Evolutionary conservation across 192 early-diverging fungal genomes (phyloP), one percentile per base, ranked within the genome.

Genomic region (Podila horticola): DNA sequence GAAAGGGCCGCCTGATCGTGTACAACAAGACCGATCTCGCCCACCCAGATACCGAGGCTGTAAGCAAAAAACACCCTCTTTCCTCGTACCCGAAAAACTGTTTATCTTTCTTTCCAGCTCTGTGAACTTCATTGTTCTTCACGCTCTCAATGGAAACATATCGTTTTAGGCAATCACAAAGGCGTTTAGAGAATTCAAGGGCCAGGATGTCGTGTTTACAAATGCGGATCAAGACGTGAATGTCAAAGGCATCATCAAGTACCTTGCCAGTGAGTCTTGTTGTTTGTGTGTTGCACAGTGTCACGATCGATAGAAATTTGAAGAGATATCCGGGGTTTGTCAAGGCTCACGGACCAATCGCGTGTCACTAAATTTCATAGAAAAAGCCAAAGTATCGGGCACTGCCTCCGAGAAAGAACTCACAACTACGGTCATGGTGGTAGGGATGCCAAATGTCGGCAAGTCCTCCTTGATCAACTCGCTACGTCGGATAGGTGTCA

Each of bases 381-480:
- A 83, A 57, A 84, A 86, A 52, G 69, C 74, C 30, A 85, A 69
- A 55, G 66, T 62, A 6, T 69, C 77, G 13, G 77, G 77, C 10
- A 73, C 77, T 38, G 77, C 77, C 4, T 60, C 77, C 5, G 71
- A 81, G 19, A 81, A 81, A n/a, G 77, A 81, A n/a, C 28, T 73
- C 12, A 72, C 77, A 1, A 81, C 77, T 4, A 90, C 88, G 5
- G 85, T 96, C 22, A 93, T 99, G 84, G 89, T 99, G 2, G 93
- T 97, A 4, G 97, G 97, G 7, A 92, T 97, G 89, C 97, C 97
- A 6, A 99, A 99, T 84, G 97, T 99, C 59, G 97, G 97, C 12
- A 99, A 99, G 74, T 96, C 95, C 2, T 93, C 96, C 28, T 68
- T 99, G 58, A 95, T 97, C 67, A 99, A 99, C 71, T 88, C 95